Percentiles rank a stretch among this genome's conserved stretches.
These are phyloP conservation scores for Venustampulla echinocandica DNA, from an alignment of 495 filamentous ascomycete species.

Conservation along the genomic window DNA sequence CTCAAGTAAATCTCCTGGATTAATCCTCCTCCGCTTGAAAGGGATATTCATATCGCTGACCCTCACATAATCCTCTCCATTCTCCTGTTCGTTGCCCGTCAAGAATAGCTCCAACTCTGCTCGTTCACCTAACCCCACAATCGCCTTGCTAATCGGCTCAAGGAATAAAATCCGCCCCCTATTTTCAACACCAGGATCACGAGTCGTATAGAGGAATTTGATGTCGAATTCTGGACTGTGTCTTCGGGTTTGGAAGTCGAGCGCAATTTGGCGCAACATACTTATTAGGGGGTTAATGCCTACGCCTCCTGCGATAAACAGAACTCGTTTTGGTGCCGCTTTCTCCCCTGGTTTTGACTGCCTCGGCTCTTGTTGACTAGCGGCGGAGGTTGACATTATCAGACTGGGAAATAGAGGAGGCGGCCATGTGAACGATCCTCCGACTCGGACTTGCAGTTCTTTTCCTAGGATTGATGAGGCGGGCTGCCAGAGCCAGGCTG, in stretches of 20 bases:
- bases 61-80: constrained; percentile 22
- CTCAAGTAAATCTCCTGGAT: constrained; percentile 37
- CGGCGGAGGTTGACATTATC: too few relatives aligned
- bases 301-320: constrained; percentile 76
- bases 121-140: constrained; percentile 17
- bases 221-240: constrained; percentile 29
- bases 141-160: constrained; percentile 30
- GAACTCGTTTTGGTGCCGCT: constrained; percentile 44
- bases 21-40: constrained; percentile 44
- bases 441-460: constrained; percentile 58
- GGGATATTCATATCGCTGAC: too few relatives aligned
- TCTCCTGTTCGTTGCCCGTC: constrained; percentile 1
- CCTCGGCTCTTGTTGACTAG: too few relatives aligned
- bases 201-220: constrained; percentile 22
- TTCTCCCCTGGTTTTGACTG: too few relatives aligned
- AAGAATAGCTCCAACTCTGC: constrained; percentile 19
- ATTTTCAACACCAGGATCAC: constrained; percentile 2
- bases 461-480: constrained; percentile 44
- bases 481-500: constrained; percentile 65
- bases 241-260: constrained; percentile 21
- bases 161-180: constrained; percentile 35
- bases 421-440: constrained; percentile 75
- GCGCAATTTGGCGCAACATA: constrained; percentile 35
- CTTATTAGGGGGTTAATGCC: constrained; percentile 64
- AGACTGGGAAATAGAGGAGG: constrained; percentile 26